Conservation (phyloP, 495 filamentous ascomycete species). For the Hypoxylon crocopeplum region DNA sequence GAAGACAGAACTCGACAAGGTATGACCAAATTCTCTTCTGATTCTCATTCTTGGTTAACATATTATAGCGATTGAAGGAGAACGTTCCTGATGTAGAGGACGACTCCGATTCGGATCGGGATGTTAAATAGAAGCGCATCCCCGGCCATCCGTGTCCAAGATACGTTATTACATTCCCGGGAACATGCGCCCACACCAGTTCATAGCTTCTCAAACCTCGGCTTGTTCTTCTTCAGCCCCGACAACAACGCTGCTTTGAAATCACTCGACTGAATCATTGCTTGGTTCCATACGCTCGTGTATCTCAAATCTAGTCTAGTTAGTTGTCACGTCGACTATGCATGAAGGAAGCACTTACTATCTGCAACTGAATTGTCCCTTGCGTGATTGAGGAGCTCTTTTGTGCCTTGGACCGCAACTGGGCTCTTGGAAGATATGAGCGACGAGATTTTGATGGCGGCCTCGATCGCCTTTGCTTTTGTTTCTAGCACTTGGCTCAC, state of each 20-base stretch:
- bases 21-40: conserved; percentile 26
- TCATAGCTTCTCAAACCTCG: conserved; percentile 87
- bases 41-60: conserved; percentile 9
- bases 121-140: conserved; percentile 27
- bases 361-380: conserved; percentile 80
- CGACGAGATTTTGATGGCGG: conserved; percentile 69
- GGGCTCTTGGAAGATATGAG: conserved; percentile 84
- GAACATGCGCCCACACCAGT: neutral
- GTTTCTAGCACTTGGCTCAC: conserved; percentile 77
- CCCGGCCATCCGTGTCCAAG: neutral
- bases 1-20: conserved; percentile 65
- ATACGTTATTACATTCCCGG: conserved; percentile 9
- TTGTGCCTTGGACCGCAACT: conserved; percentile 90
- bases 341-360: conserved; percentile 56
- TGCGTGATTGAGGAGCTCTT: conserved; percentile 88
- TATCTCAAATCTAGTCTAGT: conserved; percentile 72
- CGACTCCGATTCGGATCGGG: conserved; percentile 41
- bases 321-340: conserved; percentile 8
- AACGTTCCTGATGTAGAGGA: conserved; percentile 53
- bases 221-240: conserved; percentile 78
- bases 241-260: conserved; percentile 74
- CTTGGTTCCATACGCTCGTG: conserved; percentile 85
- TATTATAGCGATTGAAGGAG: conserved; percentile 48
- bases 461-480: conserved; percentile 66
- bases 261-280: conserved; percentile 82